Percentiles rank a stretch among this genome's conserved stretches.
phyloP scores from a whole-genome alignment of 78 protist genomes.

The Dictyostelium purpureum region DNA sequence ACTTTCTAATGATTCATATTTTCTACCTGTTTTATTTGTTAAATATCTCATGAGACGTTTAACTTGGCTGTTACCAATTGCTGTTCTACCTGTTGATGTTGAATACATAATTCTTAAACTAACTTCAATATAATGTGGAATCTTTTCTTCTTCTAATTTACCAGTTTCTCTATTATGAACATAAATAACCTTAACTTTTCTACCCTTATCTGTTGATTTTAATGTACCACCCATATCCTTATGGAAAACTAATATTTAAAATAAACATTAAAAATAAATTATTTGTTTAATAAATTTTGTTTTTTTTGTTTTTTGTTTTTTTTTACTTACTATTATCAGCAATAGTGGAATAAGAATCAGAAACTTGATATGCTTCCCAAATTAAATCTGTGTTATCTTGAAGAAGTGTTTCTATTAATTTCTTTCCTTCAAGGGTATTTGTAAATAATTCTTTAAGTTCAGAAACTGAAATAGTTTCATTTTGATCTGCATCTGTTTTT shows the following conservation, averaged over 20 bases:
- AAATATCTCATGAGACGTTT: slow-evolving; percentile 24
- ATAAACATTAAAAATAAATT: neutral
- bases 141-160: slow-evolving; percentile 70
- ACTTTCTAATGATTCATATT: slow-evolving; percentile 30
- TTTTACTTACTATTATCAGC: slow-evolving; percentile 41
- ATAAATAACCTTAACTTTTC: slow-evolving; percentile 15
- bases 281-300: neutral
- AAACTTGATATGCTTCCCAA: slow-evolving; percentile 49
- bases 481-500: slow-evolving; percentile 38
- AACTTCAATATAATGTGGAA: slow-evolving; percentile 77
- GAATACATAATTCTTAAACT: slow-evolving; percentile 72
- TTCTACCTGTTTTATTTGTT: slow-evolving; percentile 53
- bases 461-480: slow-evolving; percentile 27
- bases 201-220: neutral
- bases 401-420: slow-evolving; percentile 1
- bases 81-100: slow-evolving; percentile 45
- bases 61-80: slow-evolving; percentile 28
- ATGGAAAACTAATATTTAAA: neutral
- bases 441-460: slow-evolving; percentile 36
- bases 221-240: slow-evolving; percentile 1
- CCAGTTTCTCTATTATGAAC: slow-evolving; percentile 74
- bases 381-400: slow-evolving; percentile 44
- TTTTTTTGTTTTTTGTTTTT: too few relatives aligned
- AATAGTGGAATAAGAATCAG: slow-evolving; percentile 53
- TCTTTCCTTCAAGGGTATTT: slow-evolving; percentile 17